Conservation (phyloP, 371 early-diverging fungal genomes). For the Mucor sp. region DNA sequence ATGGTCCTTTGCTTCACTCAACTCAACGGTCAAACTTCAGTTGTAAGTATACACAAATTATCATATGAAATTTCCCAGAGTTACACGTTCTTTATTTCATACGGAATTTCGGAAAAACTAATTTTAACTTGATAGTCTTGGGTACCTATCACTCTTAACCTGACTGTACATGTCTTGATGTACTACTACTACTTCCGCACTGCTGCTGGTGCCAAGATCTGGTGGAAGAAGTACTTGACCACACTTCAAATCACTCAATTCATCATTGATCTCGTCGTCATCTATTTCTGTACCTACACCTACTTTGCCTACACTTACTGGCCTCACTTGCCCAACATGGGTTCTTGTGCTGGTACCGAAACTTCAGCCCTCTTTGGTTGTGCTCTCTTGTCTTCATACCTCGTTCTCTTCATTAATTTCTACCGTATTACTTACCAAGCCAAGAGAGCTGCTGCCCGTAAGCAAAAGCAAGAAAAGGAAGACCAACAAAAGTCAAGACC, state of each 20-base stretch:
- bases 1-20: conserved; percentile 88
- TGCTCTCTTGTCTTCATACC: conserved; percentile 78
- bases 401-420: conserved; percentile 87
- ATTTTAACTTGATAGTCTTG: conserved; percentile 54
- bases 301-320: conserved; percentile 74
- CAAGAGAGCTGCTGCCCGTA: conserved; percentile 43
- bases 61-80: conserved; percentile 19
- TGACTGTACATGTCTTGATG: conserved; percentile 92
- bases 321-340: conserved; percentile 72
- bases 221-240: conserved; percentile 94
- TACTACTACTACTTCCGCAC: conserved; percentile 92
- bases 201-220: conserved; percentile 79
- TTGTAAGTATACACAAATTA: conserved; percentile 56
- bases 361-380: conserved; percentile 83
- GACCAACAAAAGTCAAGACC: conserved; percentile 17
- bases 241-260: conserved; percentile 91
- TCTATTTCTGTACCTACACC: conserved; percentile 84
- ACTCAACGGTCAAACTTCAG: conserved; percentile 78
- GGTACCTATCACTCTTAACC: conserved; percentile 81
- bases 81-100: conserved; percentile 19
- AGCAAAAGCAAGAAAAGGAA: conserved; percentile 14
- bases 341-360: conserved; percentile 79
- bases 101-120: conserved; percentile 14
- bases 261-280: conserved; percentile 77
- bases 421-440: conserved; percentile 83